Conservation (phyloP, 116 monocot species). For the Papilionanthe hybrid region DNA sequence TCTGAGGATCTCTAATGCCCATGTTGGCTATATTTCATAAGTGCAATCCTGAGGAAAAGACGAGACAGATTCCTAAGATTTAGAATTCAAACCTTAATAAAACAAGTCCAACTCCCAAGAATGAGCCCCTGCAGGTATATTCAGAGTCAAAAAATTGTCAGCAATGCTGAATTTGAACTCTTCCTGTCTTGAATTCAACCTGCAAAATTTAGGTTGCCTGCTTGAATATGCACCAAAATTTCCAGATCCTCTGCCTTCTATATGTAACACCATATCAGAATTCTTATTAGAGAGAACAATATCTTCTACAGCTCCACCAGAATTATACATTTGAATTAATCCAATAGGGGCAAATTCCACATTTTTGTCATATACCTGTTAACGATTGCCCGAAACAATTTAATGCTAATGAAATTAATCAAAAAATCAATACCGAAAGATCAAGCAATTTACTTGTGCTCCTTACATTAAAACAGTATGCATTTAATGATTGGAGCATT, state of each 20-base stretch:
- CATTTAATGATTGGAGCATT: too few species aligned
- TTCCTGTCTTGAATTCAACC: slow-evolving; percentile 21
- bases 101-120: slow-evolving; percentile 22
- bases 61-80: too few species aligned
- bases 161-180: slow-evolving; percentile 15
- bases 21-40: not conserved
- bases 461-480: too few species aligned
- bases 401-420: not conserved
- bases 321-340: slow-evolving; percentile 43
- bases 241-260: slow-evolving; percentile 37
- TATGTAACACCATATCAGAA: not conserved
- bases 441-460: not conserved
- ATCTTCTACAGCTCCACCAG: slow-evolving; percentile 42
- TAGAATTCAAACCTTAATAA: slow-evolving; percentile 4
- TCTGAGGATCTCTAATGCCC: not conserved
- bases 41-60: too few species aligned
- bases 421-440: not conserved
- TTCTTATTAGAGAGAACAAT: not conserved
- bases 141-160: slow-evolving; percentile 30
- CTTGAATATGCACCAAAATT: slow-evolving; percentile 42
- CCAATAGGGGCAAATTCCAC: slow-evolving; percentile 39
- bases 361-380: slow-evolving; percentile 8
- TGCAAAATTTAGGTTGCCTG: slow-evolving; percentile 22
- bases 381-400: not conserved
- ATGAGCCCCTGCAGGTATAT: slow-evolving; percentile 17